Base-by-base conservation (phyloP, 163 green algal species). In the Prototheca stagnorum region DNA sequence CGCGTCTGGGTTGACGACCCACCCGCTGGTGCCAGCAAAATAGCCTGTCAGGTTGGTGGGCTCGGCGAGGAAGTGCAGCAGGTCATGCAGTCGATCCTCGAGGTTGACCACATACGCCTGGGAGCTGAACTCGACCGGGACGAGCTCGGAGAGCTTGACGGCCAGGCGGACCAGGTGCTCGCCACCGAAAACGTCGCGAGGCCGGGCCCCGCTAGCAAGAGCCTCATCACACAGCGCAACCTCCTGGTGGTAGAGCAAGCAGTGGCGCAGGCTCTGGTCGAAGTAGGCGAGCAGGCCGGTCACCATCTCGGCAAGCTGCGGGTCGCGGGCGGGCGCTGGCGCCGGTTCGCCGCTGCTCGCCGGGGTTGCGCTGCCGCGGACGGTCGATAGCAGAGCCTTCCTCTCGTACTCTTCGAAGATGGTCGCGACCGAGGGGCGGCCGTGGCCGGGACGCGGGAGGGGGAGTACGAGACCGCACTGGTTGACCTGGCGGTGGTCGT, bases 131-230 rank as follows among this genome's bases (percentile, higher is more conserved):
- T 25, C 44, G n/a, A 69, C 60, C 0, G 70, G 65, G n/a, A 81
- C 34, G 17, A 84, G 44, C n/a, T 77, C 61, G 11, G 74, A 73
- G 24, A 84, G 49, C 48, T 73, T 77, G 4, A 78, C 62, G 39
- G 85, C 63, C 37, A 87, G 58, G 7, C 78, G 70, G 22, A 88
- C 54, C 16, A 88, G 62, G 59, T 88, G 77, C 62, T 85, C 76
- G 0, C 51, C 78, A 3, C 78, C 78, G 44, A 82, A 88, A 7
- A 84, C n/a, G 22, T 55, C 56, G 44, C 61, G 64, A 20, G 77
- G 55, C n/a, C 23, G 16, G 5, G 15, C 25, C 12, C 47, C 55
- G 19, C 21, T 26, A 26, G 11, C 5, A 15, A 39, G 44, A 24
- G 44, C 21, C 25, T 62, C 47, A 2, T 51, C 53, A 14, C 31